Evolutionary conservation across 169 alveolate genomes (phyloP).

Genomic region (Plasmodium relictum): DNA sequence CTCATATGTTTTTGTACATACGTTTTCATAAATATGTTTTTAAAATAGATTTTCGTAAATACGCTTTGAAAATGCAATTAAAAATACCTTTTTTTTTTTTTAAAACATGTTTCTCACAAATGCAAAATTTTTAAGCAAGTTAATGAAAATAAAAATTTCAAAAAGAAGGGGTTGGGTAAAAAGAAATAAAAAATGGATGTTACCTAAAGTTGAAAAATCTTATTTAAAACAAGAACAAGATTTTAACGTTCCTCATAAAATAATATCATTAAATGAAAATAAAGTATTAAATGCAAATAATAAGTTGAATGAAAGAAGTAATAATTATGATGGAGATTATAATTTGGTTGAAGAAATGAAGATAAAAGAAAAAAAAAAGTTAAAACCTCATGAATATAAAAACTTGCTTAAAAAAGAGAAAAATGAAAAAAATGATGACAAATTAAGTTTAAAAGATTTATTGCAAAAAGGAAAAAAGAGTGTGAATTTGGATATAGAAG

Average conservation of each 20-base stretch:
- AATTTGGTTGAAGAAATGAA: slow-evolving; percentile 12
- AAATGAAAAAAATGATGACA: slow-evolving; percentile 36
- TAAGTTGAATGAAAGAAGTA: background rate
- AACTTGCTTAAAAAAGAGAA: slow-evolving; percentile 38
- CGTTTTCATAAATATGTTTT: background rate
- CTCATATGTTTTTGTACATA: background rate
- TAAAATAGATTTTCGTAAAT: background rate
- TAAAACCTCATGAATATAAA: slow-evolving; percentile 74
- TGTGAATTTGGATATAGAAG: slow-evolving; percentile 24
- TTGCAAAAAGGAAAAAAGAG: slow-evolving; percentile 6
- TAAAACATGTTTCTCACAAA: slow-evolving; percentile 59
- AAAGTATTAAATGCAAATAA: background rate
- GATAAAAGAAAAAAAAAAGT: slow-evolving; percentile 10
- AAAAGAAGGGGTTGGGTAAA: slow-evolving; percentile 66
- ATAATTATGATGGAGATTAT: slow-evolving; percentile 3
- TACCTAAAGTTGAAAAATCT: slow-evolving; percentile 72
- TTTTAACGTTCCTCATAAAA: slow-evolving; percentile 49
- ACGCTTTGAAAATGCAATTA: background rate
- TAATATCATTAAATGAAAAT: slow-evolving; percentile 24
- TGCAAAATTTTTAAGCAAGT: slow-evolving; percentile 61
- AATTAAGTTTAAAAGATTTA: slow-evolving; percentile 38
- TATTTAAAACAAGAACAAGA: slow-evolving; percentile 75
- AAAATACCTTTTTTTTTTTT: background rate
- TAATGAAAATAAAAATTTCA: slow-evolving; percentile 47
- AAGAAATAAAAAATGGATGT: slow-evolving; percentile 74